phyloP scores from a whole-genome alignment of 768 basidiomycete genomes.

The Zangia roseola region DNA sequence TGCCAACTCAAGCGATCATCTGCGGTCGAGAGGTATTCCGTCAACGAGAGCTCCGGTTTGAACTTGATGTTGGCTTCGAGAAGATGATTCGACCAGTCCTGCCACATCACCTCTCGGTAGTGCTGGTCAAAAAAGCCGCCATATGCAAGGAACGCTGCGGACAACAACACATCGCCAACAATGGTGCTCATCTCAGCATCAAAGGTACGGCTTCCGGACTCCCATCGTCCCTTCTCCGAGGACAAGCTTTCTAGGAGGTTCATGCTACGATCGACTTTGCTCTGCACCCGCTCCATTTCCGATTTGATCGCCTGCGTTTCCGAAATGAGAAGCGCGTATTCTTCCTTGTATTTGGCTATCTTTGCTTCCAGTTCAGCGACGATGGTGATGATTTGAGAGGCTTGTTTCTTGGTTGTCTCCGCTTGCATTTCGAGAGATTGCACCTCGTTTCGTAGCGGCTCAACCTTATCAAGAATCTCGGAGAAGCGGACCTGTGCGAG shows the following conservation, averaged over 20 bases:
- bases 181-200: constrained; percentile 99
- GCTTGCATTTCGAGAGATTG: constrained; percentile 91
- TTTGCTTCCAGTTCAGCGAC: constrained; percentile 90
- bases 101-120: constrained; percentile 97
- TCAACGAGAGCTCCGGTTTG: constrained; percentile 88
- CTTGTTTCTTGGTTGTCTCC: constrained; percentile 93
- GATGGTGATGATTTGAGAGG: constrained; percentile 84
- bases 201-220: constrained; percentile 90
- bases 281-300: constrained; percentile 97
- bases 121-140: constrained; percentile 98
- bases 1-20: constrained; percentile 97
- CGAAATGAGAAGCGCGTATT: constrained; percentile 94
- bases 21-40: constrained; percentile 95
- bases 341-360: constrained; percentile 92
- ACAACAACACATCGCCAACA: constrained; percentile 93
- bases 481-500: constrained; percentile 97
- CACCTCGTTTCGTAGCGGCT: constrained; percentile 94
- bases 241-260: constrained; percentile 91
- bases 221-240: constrained; percentile 94
- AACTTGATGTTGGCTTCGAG: constrained; percentile 87
- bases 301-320: constrained; percentile 95
- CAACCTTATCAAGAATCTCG: constrained; percentile 95
- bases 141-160: constrained; percentile 95
- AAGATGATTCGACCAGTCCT: constrained; percentile 90
- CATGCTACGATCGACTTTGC: constrained; percentile 97